Evolutionary conservation across 331 rosid species (phyloP), one percentile per base, ranked within the genome.

Genomic region (Stylosanthes scabra): DNA sequence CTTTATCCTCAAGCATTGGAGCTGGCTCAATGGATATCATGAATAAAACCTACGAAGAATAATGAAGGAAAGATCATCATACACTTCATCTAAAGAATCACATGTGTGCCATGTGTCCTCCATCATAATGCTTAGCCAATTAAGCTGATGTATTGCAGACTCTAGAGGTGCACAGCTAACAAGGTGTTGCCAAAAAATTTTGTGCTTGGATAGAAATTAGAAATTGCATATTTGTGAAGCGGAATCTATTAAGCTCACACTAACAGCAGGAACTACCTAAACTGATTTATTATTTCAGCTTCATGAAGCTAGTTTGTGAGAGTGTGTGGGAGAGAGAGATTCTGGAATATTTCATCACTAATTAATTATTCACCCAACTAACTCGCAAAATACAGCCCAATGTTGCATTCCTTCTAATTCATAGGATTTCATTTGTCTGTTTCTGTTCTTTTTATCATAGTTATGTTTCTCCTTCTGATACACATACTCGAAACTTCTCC

Each of bases 1-100:
- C 99, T 87, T 95, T 95, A 81, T 95, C 99, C 87, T 95, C 99
- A 46, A 95, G 99, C 99, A 95, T 95, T 8, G 99, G 99, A 72
- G 99, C 97, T 70, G 99, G 97, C 84, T 95, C 99, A 20, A 90
- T 91, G 80, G 97, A 91, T 85, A 95, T 95, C 99, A 95, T 95
- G 91, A 95, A 95, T 67, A 95, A 78, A 86, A 95, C 99, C 99
- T 95, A 74, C 80, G 80, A 67, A 72, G 59, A 57, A 60, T 41
- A 55, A 29, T 42, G 28, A 69, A 73, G 55, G 54, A 70, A 9
- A 47, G 5, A 78, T 77, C 75, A 80, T 55, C 44, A 41, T 54
- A 63, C 29, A 46, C 8, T 66, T 65, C 52, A 27, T 27, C 37
- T 20, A 9, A 49, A 66, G 55, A 45, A 6, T 31, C 37, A 2